Evolutionary conservation across 495 filamentous ascomycete genomes (phyloP), one percentile per base, ranked within the genome.

Genomic region (Aspergillus bridgeri): DNA sequence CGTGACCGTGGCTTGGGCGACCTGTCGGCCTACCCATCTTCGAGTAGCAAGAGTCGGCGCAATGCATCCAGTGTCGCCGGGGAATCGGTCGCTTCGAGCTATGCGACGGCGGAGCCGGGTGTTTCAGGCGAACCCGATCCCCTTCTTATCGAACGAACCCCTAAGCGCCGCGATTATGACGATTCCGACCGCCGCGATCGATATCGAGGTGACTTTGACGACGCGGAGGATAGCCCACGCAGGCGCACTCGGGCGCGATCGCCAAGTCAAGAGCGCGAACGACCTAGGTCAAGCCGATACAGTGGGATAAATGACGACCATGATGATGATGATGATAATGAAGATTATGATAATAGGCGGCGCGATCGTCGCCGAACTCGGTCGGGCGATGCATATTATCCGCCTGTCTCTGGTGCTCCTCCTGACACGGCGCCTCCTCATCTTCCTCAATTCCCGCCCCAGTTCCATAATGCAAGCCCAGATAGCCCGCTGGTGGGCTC

Each of bases 61-160:
- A 64, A 69, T 43, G 58, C 72, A 2, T 18, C 66, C 23, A 81
- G 77, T 48, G 62, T 68, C 22, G 72, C 79, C 19, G 71, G 70
- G 46, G 72, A 79, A 24, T 81, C 79, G 0, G 69, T 80, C 43
- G 81, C 77, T 45, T 82, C 81, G 44, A 76, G 75, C 57, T 83
- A 81, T 67, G 74, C 81, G 54, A 83, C 81, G 42, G 80, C 81
- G 25, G 73, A 76, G n/a, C 72, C 75, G 18, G 67, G 73, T 38
- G 27, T 61, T 17, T 58, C 66, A 21, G 66, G 65, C 24, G 61
- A 69, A 43, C 47, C 69, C 46, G 59, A 74, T 43, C 67, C 62
- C 23, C 63, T 65, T 33, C 51, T 66, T 49, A 58, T 65, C 58
- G 71, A 78, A 54, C 69, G 69, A 9, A 58, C 60, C 21, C 73